A percentile compares a stretch with the other conserved stretches of the same genome.
Evolutionary conservation across 305 asterid genomes (phyloP).

Genomic region (Rubia balearica): DNA sequence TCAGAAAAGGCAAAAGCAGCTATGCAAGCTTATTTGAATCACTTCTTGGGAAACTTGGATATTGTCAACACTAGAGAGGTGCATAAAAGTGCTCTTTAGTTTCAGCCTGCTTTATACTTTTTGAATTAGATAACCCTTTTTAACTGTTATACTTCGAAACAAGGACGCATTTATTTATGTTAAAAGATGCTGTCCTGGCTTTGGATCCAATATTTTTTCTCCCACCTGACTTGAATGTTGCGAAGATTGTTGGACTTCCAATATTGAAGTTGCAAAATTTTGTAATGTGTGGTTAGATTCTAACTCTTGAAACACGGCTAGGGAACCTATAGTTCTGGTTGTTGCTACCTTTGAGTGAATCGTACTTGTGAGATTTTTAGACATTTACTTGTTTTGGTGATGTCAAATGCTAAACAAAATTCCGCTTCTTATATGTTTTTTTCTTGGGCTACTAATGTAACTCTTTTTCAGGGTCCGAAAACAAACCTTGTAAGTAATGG

Average conservation of each 20-base stretch:
- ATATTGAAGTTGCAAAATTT: neutral
- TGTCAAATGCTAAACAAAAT: too few relatives aligned
- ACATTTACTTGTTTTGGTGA: neutral
- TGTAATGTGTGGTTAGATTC: neutral
- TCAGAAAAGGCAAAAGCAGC: constrained; percentile 84
- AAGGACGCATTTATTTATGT: neutral
- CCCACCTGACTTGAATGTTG: neutral
- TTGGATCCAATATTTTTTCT: neutral
- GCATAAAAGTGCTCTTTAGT: constrained; percentile 9
- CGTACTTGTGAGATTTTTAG: neutral
- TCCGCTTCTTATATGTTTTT: too few relatives aligned
- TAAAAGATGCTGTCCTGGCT: neutral
- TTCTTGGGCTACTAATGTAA: neutral
- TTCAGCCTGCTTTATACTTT: neutral
- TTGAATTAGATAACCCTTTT: too few relatives aligned
- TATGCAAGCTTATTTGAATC: constrained; percentile 96
- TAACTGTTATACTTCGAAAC: neutral
- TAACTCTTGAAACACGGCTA: neutral
- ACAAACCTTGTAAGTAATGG: too few relatives aligned
- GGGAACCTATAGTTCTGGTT: neutral
- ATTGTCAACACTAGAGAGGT: constrained; percentile 92
- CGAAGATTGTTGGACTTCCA: neutral
- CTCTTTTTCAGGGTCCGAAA: neutral
- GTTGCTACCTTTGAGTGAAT: neutral
- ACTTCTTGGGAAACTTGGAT: constrained; percentile 84